Base-by-base conservation (phyloP, 225 moss, liverwort and hornwort species). In the Bryum argenteum region DNA sequence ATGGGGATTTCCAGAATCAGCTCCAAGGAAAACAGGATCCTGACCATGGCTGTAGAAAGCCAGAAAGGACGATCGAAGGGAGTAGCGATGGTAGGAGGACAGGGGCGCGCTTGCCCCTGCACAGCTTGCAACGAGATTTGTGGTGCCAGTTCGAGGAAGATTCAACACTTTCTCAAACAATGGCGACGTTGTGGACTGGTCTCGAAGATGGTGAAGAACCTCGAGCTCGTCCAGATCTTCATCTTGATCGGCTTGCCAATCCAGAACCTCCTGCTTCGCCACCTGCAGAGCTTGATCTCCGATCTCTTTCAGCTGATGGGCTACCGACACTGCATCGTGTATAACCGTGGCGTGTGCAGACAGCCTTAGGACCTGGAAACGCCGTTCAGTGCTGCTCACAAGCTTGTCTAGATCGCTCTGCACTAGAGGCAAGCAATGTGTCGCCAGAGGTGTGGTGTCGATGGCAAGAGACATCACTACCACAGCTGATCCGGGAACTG, bases 341-440 rank as follows among this genome's bases (percentile, higher is more conserved):
- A 71, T 39, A 10, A 77, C 48, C 0, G 38, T 77, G 11, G 70
- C 70, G 39, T 57, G 57, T 2, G 26, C 70, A 8, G 14, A 43
- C 14, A 64, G 57, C 18, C 70, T 18, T 3, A 43, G 26, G 26
- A 64, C 54, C 43, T 63, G 72, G 28, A 72, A 72, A 10, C 63
- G 72, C 11, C 43, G 0, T 4, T 10, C 19, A 2, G 54, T 43
- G 72, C 7, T 54, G 54, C 72, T 54, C 2, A 9, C 63, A 3
- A 72, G 72, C 63, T 54, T 64, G 63, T 72, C 72, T 18, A 72
- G 72, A 72, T 64, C 72, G 14, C 28, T 19, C 72, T 64, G 72
- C 64, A 63, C 64, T 40, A 3, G 42, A 1, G 72, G 72, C 72
- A 72, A 22, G 73, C 64, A 73, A 33, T 16, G 16, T 26, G 63